phyloP scores from a whole-genome alignment of 1,284 basidiomycete species.

The Golubevia pallescens region DNA sequence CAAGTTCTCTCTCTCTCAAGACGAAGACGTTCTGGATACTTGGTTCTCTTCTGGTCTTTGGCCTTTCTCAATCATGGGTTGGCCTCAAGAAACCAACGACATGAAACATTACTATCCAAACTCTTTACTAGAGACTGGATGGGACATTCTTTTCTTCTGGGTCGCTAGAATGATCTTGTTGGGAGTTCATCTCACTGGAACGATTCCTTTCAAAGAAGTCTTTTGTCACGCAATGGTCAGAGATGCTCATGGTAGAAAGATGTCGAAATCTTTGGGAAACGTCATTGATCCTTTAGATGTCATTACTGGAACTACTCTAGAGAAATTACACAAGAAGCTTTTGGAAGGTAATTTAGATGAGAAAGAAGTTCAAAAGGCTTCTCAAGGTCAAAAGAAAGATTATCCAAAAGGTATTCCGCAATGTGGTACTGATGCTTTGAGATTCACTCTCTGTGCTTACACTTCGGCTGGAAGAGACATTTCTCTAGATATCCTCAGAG shows the following conservation, averaged over 20 bases:
- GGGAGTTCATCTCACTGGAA: constrained; percentile 84
- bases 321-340: constrained; percentile 85
- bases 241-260: constrained; percentile 97
- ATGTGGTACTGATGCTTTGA: constrained; percentile 94
- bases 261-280: constrained; percentile 98
- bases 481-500: constrained; percentile 83
- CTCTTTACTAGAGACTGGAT: constrained; percentile 91
- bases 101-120: constrained; percentile 79
- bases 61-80: constrained; percentile 98
- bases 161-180: constrained; percentile 98
- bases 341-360: constrained; percentile 91
- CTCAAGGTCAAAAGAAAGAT: constrained; percentile 95
- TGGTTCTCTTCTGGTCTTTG: constrained; percentile 99
- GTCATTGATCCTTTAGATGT: constrained; percentile 98
- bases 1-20: constrained; percentile 83
- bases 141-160: constrained; percentile 99
- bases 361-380: constrained; percentile 89
- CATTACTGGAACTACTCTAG: constrained; percentile 83
- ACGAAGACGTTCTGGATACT: constrained; percentile 97
- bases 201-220: constrained; percentile 96
- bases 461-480: constrained; percentile 71
- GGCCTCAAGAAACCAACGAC: constrained; percentile 72
- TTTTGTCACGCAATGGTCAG: constrained; percentile 98
- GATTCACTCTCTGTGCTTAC: constrained; percentile 94
- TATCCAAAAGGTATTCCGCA: constrained; percentile 99